These are phyloP conservation scores for Claviceps arundinis DNA, from an alignment of 2,329 filamentous ascomycete species.

Conservation along the genomic window DNA sequence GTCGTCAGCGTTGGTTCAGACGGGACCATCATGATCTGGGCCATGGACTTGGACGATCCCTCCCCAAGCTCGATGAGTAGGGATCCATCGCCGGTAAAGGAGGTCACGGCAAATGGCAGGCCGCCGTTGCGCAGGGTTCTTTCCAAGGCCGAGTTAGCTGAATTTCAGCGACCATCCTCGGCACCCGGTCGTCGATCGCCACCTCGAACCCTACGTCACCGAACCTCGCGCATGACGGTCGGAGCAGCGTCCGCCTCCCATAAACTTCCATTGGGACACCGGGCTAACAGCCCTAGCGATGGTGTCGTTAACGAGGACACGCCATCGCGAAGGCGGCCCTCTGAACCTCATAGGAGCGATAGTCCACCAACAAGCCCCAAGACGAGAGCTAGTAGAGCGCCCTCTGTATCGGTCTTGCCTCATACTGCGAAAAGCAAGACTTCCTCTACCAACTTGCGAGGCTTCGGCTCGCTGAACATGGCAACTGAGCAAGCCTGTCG, in stretches of 20 bases:
- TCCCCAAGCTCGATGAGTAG: slow-evolving; percentile 28
- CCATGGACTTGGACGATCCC: slow-evolving; percentile 36
- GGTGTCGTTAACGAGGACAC: slow-evolving; percentile 29
- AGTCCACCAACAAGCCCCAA: slow-evolving; percentile 40
- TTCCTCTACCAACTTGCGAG: slow-evolving; percentile 31
- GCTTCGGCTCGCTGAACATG: slow-evolving; percentile 43
- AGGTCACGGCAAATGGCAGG: slow-evolving; percentile 42
- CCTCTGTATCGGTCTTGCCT: slow-evolving; percentile 40
- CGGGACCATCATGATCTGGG: slow-evolving; percentile 75
- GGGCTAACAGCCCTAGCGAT: slow-evolving; percentile 27
- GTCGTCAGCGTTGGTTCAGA: slow-evolving; percentile 67
- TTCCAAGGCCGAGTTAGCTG: slow-evolving; percentile 74
- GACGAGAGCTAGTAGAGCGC: slow-evolving; percentile 31
- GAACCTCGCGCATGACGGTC: slow-evolving; percentile 39
- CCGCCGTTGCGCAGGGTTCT: slow-evolving; percentile 75
- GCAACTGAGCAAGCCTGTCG: slow-evolving; percentile 53
- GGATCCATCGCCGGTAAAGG: slow-evolving; percentile 42
- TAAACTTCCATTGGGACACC: slow-evolving; percentile 26
- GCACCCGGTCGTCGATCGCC: slow-evolving; percentile 39
- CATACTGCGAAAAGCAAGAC: slow-evolving; percentile 35
- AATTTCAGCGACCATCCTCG: slow-evolving; percentile 48
- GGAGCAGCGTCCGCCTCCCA: slow-evolving; percentile 17
- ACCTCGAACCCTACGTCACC: slow-evolving; percentile 38
- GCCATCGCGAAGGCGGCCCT: slow-evolving; percentile 34
- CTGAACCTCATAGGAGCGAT: slow-evolving; percentile 28